Percentiles rank a stretch among this genome's conserved stretches.
Evolutionary conservation across 1,284 basidiomycete species (phyloP).

Genomic region (Sparassis latifolia): DNA sequence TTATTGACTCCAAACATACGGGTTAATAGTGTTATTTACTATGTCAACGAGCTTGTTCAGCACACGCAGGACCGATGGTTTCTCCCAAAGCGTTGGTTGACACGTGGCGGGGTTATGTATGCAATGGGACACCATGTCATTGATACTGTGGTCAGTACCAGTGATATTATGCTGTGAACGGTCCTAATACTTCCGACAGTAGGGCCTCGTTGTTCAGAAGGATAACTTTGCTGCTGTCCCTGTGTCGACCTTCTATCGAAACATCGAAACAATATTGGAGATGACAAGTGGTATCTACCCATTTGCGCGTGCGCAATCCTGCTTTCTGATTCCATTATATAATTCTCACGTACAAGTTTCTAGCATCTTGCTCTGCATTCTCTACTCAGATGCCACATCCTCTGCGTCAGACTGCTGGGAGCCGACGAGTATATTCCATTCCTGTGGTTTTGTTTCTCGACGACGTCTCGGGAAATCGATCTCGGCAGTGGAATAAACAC

Average conservation of each 20-base stretch:
- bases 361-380: background rate
- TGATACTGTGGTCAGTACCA: background rate
- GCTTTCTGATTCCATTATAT: background rate
- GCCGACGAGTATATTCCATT: constrained; percentile 3
- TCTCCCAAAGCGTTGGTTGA: background rate
- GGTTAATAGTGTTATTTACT: constrained; percentile 15
- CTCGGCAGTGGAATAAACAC: constrained; percentile 13
- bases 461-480: constrained; percentile 11
- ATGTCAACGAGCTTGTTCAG: constrained; percentile 18
- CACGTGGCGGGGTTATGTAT: background rate
- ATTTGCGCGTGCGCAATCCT: background rate
- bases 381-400: constrained; percentile 3
- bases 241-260: background rate
- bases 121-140: background rate
- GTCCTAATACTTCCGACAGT: background rate
- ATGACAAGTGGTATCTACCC: background rate
- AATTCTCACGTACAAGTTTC: background rate
- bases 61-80: background rate
- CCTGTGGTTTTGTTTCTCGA: constrained; percentile 12
- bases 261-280: background rate
- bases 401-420: background rate
- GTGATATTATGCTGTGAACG: background rate
- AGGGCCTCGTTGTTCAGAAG: background rate
- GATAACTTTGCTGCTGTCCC: background rate
- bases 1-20: constrained; percentile 13